These are phyloP conservation scores for Circinella minor DNA, from an alignment of 371 early-diverging fungal genomes.

Conservation along the genomic window DNA sequence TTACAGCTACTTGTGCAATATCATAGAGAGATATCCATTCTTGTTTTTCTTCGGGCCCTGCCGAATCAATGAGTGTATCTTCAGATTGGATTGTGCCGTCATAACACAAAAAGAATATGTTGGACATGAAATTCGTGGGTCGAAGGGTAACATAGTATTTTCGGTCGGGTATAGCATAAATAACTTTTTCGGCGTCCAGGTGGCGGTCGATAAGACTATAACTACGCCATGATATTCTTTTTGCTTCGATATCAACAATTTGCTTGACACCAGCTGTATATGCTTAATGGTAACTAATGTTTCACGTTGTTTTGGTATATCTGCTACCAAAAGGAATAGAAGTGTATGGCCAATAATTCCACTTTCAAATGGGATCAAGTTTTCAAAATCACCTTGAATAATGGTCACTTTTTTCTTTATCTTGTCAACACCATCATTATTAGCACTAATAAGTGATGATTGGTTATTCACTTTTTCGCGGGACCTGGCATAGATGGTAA, in stretches of 20 bases:
- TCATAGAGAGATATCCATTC: slow-evolving; percentile 22
- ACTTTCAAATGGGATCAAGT: slow-evolving; percentile 22
- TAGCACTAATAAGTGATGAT: too few relatives aligned
- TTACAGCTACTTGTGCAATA: slow-evolving; percentile 18
- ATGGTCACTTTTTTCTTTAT: slow-evolving; percentile 1
- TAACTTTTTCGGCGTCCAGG: slow-evolving; percentile 27
- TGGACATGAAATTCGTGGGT: slow-evolving; percentile 23
- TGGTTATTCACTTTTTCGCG: not conserved
- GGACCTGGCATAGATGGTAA: slow-evolving; percentile 30
- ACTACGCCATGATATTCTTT: slow-evolving; percentile 27
- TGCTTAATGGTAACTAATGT: slow-evolving; percentile 10
- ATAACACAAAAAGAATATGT: not conserved
- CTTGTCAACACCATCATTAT: not conserved
- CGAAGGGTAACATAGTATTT: slow-evolving; percentile 24
- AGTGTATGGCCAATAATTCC: slow-evolving; percentile 34
- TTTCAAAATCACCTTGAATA: not conserved
- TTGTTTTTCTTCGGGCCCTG: slow-evolving; percentile 9
- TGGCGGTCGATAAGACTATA: slow-evolving; percentile 25
- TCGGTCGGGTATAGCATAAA: slow-evolving; percentile 30
- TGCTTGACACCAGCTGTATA: slow-evolving; percentile 43
- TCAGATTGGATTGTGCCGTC: not conserved
- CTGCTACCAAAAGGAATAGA: slow-evolving; percentile 6
- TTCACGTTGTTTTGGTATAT: not conserved
- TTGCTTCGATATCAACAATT: slow-evolving; percentile 34
- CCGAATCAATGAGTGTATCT: not conserved